Base-by-base conservation (phyloP, 2,329 filamentous ascomycete genomes). In the Aspergillus niger region DNA sequence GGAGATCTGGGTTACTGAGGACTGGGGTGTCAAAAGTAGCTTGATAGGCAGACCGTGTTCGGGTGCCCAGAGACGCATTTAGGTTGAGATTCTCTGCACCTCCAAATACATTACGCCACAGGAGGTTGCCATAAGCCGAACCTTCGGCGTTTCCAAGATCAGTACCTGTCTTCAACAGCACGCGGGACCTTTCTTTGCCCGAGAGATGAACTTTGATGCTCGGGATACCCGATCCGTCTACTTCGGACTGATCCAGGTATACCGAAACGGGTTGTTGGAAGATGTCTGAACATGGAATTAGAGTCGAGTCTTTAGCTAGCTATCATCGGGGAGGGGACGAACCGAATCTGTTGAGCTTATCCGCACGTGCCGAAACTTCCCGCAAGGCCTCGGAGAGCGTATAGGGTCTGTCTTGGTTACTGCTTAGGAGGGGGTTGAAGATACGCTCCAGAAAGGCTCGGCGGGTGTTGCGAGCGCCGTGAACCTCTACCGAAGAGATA, bases 131-230 rank as follows among this genome's bases (percentile, higher is more conserved):
- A 73, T 96, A 98, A 3, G 93, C 94, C 7, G 93, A 96, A 38
- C 94, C 95, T 77, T 99, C 95, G 22, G 91, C 88, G 72, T 96
- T 96, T 64, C 95, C 95, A 49, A 97, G 84, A 73, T 98, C 94
- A 8, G 95, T 98, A 61, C 95, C 95, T 0, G 93, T 97, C 80
- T 96, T 96, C 70, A 98, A 85, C 61, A 92, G 87, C 71, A 98
- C 86, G 41, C 90, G 88, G 32, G 91, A 89, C 66, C 91, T 88
- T 77, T 99, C 94, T 62, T 85, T 83, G 22, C 91, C 90, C 56
- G 86, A 87, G 59, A 97, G 84, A 69, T 89, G 90, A 56, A 97
- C 85, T 66, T 94, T 90, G 67, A 98, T 79, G 73, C 96, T 92
- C 58, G 88, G 92, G 32, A 73, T 56, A 24, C 67, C 68, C 2